Evolutionary conservation across 805 yeast species (phyloP), one percentile per base, ranked within the genome.

Genomic region (Saccharomycopsis vini): DNA sequence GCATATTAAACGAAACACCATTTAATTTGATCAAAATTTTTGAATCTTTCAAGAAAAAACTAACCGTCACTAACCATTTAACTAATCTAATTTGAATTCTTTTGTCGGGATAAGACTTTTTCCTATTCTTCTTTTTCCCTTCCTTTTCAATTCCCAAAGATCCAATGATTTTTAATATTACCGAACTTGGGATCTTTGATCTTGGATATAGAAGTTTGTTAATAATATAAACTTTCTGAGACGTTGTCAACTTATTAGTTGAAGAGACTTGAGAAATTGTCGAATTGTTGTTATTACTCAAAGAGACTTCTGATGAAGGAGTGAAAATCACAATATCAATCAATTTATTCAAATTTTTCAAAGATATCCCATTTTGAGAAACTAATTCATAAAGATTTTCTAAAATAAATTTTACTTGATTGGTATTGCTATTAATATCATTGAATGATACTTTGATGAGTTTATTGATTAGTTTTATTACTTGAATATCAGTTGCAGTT

Each of bases 41-140:
- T 19, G 10, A 10, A 23, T 22, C 31, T 9, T 30, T 31, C 1
- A 31, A n/a, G 12, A 40, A 20, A 4, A 29, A 40, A n/a, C 2
- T 7, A 15, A 40, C 39, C 21, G 24, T 18, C 5, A 31, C 37
- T 13, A 31, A 18, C 43, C 43, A 40, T 32, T 33, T 32, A 5
- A 28, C 15, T n/a, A 40, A 26, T 6, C 15, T n/a, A 3, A 9
- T 7, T 19, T 40, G 43, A 31, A 40, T n/a, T 32, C 29, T 29
- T 21, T 13, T 38, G 15, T 38, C 34, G 5, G 41, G 41, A 28
- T 26, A 38, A 6, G 33, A 26, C 12, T 12, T 10, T 13, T 13
- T 18, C 37, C 18, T 5, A 5, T 20, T 16, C 5, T 10, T 19
- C 19, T 20, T 4, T 12, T 7, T 5, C 29, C 16, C 6, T 15